phyloP scores from a whole-genome alignment of 805 yeast species.

The Wickerhamomyces ciferrii region DNA sequence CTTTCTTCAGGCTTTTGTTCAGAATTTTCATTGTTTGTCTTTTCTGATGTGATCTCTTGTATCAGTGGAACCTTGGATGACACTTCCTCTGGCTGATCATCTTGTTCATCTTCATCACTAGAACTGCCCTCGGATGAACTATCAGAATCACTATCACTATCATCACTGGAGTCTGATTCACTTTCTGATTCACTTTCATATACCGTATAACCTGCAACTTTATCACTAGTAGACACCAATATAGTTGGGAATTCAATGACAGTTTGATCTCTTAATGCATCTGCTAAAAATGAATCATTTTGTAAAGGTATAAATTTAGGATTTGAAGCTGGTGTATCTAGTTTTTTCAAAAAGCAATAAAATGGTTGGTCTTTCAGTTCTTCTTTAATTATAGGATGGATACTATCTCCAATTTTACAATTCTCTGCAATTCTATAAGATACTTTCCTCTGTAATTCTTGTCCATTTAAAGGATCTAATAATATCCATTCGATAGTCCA shows the following conservation, averaged over 20 bases:
- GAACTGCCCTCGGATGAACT: slow-evolving; percentile 6
- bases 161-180: slow-evolving; percentile 4
- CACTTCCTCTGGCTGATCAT: slow-evolving; percentile 16
- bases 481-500: slow-evolving; percentile 82
- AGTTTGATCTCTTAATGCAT: slow-evolving; percentile 45
- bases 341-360: slow-evolving; percentile 23
- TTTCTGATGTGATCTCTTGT: neutral
- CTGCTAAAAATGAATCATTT: slow-evolving; percentile 33
- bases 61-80: slow-evolving; percentile 6
- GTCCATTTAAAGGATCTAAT: slow-evolving; percentile 24
- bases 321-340: slow-evolving; percentile 24
- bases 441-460: slow-evolving; percentile 28
- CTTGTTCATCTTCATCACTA: slow-evolving; percentile 8
- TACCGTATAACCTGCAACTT: slow-evolving; percentile 23
- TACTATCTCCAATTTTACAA: slow-evolving; percentile 20
- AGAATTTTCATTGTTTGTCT: neutral
- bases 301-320: slow-evolving; percentile 35
- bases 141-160: slow-evolving; percentile 1
- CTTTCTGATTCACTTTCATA: slow-evolving; percentile 16
- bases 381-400: slow-evolving; percentile 23
- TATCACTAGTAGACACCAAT: slow-evolving; percentile 30
- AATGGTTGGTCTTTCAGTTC: slow-evolving; percentile 14
- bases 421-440: slow-evolving; percentile 31
- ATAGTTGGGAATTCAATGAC: slow-evolving; percentile 81
- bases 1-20: no score